Evolutionary conservation across 2,329 filamentous ascomycete species (phyloP).

Genomic region (Calonectria pteridis): DNA sequence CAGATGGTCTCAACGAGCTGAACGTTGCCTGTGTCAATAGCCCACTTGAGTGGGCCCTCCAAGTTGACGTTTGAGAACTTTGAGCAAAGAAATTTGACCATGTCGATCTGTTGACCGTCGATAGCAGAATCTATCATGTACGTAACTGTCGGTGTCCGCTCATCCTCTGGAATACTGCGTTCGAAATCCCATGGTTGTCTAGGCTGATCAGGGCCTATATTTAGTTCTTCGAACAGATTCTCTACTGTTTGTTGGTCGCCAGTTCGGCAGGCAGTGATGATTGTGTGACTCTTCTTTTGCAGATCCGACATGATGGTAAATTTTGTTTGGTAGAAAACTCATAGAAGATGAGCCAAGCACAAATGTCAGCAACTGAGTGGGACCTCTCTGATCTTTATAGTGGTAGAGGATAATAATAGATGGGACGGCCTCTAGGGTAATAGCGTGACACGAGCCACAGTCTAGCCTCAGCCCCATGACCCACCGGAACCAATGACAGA

Average conservation of each 20-base stretch:
- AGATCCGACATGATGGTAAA: neutral
- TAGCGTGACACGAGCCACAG: neutral
- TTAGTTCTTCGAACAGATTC: neutral
- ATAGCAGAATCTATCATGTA: neutral
- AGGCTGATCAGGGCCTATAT: constrained; percentile 2
- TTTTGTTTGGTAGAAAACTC: neutral
- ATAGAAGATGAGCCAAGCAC: neutral
- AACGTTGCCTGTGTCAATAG: neutral
- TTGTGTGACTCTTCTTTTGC: neutral
- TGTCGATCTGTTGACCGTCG: neutral
- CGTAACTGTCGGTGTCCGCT: neutral
- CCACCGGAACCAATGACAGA: neutral
- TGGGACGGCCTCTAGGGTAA: neutral
- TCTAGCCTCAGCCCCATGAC: neutral
- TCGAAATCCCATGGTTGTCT: neutral
- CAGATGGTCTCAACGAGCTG: constrained; percentile 15
- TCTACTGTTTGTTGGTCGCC: neutral
- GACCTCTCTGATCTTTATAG: neutral
- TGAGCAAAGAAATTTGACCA: constrained; percentile 7
- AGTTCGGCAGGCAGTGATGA: neutral
- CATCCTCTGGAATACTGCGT: neutral
- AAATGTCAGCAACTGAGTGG: neutral
- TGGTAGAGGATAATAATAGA: neutral
- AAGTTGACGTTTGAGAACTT: neutral
- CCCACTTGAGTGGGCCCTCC: neutral